A percentile compares a stretch with the other conserved stretches of the same genome.
Evolutionary conservation across 257 asterid genomes (phyloP).

Genomic region (Przewalskia tangutica): DNA sequence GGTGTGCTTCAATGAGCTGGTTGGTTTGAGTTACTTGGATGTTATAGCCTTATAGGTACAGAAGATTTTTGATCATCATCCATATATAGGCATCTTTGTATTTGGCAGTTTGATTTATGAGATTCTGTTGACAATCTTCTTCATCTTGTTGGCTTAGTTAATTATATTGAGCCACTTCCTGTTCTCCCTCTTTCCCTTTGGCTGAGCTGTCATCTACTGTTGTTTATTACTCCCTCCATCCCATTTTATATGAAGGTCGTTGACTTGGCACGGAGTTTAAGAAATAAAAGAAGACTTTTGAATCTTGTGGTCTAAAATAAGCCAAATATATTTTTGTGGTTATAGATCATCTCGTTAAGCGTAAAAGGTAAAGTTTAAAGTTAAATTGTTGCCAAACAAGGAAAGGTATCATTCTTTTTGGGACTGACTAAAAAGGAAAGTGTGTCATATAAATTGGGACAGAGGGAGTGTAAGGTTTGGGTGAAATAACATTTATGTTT

Average conservation of each 20-base stretch:
- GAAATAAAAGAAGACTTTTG: too few relatives aligned
- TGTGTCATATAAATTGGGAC: too few relatives aligned
- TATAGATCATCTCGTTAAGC: too few relatives aligned
- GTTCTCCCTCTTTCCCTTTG: neutral
- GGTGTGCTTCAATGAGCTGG: neutral
- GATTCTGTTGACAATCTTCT: neutral
- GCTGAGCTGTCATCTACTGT: neutral
- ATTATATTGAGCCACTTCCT: neutral
- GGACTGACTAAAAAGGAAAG: too few relatives aligned
- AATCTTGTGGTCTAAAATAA: too few relatives aligned
- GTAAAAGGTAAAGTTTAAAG: too few relatives aligned
- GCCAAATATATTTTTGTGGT: too few relatives aligned
- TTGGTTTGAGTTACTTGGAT: neutral
- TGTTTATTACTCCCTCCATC: neutral
- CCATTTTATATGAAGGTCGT: too few relatives aligned
- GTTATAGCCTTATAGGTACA: neutral
- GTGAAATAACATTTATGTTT: conserved; percentile 1
- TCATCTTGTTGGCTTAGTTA: neutral
- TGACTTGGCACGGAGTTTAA: too few relatives aligned
- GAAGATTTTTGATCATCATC: neutral
- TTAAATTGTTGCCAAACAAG: too few relatives aligned
- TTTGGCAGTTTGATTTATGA: neutral
- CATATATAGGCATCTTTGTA: neutral
- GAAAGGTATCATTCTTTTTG: too few relatives aligned
- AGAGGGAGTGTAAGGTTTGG: neutral